Evolutionary conservation across 2,329 filamentous ascomycete species (phyloP), one percentile per base, ranked within the genome.

Genomic region (Sclerotinia nivalis): DNA sequence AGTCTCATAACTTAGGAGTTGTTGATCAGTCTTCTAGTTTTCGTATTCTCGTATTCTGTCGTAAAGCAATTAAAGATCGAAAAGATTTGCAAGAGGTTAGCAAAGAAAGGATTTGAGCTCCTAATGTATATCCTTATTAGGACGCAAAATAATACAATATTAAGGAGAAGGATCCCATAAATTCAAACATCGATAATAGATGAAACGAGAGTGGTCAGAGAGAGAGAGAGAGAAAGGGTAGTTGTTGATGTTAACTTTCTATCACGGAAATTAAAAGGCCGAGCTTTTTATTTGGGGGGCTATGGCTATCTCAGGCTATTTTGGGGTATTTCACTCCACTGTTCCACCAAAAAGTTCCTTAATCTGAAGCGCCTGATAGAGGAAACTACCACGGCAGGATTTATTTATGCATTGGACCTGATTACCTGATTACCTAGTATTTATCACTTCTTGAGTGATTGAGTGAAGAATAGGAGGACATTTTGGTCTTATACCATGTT

Each of bases 131-230:
- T 60, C n/a, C 18, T 22, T 45, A 60, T 60, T 10, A 4, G 4
- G n/a, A 31, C 9, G n/a, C 15, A n/a, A 55, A 22, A 31, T 15
- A 8, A 47, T 37, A 20, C 31, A 58, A 37, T 58, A 58, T 37
- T 7, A 9, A n/a, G 20, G 5, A 22, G 54, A 56, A 34, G 31
- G 31, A 58, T 58, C 10, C 9, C 31, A 45, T 8, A 31, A n/a
- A 45, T 8, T 22, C n/a, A 20, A 15, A 31, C 13, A 31, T 25
- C 4, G 18, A 47, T 20, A 15, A 28, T n/a, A 61, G 59, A 22
- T 61, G 43, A 61, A 61, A 49, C 59, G 43, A 61, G 20, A 34
- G 59, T 49, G 28, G 59, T 49, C 58, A 61, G 25, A 61, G 25
- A 61, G 58, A 47, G 58, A 45, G n/a, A 6, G n/a, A 10, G 22